A percentile compares a stretch with the other conserved stretches of the same genome.
These are phyloP conservation scores for Saturnispora quitensis DNA, from an alignment of 805 yeast genomes.

Conservation along the genomic window DNA sequence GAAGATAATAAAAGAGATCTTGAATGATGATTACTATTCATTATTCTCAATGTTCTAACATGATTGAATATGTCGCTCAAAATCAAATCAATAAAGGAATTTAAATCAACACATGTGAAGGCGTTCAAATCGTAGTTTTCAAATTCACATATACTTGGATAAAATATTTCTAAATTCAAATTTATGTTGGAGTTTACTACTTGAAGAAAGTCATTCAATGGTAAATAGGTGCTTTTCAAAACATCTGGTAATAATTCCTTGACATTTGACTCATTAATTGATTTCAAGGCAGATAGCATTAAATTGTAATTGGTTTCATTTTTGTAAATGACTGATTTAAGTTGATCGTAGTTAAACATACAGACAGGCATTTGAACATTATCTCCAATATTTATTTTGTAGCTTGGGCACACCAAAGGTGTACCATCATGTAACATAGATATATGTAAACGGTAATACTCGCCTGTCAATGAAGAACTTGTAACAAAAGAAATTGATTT, in stretches of 20 bases:
- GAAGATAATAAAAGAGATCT: constrained; percentile 80
- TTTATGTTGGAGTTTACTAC: constrained; percentile 51
- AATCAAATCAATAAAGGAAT: constrained; percentile 67
- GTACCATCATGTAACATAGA: constrained; percentile 75
- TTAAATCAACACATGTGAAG: constrained; percentile 34
- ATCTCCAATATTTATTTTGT: constrained; percentile 38
- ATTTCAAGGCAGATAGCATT: constrained; percentile 14
- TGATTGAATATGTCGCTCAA: constrained; percentile 68
- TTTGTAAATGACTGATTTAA: constrained; percentile 21
- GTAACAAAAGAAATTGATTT: constrained; percentile 65
- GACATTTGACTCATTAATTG: constrained; percentile 14
- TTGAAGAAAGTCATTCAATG: constrained; percentile 50
- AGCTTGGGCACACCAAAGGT: constrained; percentile 69
- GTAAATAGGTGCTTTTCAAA: constrained; percentile 41
- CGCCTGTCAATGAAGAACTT: constrained; percentile 82
- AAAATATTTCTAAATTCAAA: constrained; percentile 64
- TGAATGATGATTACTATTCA: constrained; percentile 18
- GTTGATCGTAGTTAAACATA: constrained; percentile 43
- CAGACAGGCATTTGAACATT: constrained; percentile 52
- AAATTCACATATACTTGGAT: constrained; percentile 48
- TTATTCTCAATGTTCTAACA: constrained; percentile 43
- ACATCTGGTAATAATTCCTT: constrained; percentile 33
- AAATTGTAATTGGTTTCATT: constrained; percentile 11
- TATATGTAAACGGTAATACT: constrained; percentile 59
- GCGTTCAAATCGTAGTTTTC: constrained; percentile 23